Evolutionary conservation across 306 rosid genomes (phyloP).

Genomic region (Potentilla sterilis): DNA sequence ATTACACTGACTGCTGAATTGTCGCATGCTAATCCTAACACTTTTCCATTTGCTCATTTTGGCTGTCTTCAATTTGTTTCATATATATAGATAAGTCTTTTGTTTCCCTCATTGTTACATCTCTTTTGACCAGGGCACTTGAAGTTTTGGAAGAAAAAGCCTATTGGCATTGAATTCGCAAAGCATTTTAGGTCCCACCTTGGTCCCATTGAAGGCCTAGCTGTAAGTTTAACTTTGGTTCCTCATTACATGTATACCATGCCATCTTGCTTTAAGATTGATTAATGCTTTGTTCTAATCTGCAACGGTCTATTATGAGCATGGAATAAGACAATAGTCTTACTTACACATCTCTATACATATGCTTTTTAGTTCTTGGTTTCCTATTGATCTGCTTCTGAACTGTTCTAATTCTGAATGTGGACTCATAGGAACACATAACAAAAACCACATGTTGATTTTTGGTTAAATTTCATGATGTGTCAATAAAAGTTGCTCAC

Average conservation of each 20-base stretch:
- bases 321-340: not conserved
- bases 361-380: not conserved
- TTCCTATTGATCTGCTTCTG: not conserved
- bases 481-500: not conserved
- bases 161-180: conserved; percentile 88
- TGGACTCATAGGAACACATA: not conserved
- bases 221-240: conserved; percentile 53
- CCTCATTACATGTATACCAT: conserved; percentile 9
- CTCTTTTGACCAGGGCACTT: conserved; percentile 61
- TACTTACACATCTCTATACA: not conserved
- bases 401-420: not conserved
- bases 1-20: not conserved
- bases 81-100: not conserved
- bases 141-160: conserved; percentile 97
- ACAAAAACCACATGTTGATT: not conserved
- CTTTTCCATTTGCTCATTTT: not conserved
- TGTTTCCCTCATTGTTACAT: not conserved
- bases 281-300: conserved; percentile 18
- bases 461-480: not conserved
- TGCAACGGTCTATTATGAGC: conserved; percentile 10
- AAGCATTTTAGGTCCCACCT: conserved; percentile 96
- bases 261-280: conserved; percentile 14
- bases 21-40: not conserved
- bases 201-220: conserved; percentile 94
- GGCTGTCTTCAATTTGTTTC: not conserved